Evolutionary conservation across 495 filamentous ascomycete genomes (phyloP), one percentile per base, ranked within the genome.

Genomic region (Rhypophila decipiens): DNA sequence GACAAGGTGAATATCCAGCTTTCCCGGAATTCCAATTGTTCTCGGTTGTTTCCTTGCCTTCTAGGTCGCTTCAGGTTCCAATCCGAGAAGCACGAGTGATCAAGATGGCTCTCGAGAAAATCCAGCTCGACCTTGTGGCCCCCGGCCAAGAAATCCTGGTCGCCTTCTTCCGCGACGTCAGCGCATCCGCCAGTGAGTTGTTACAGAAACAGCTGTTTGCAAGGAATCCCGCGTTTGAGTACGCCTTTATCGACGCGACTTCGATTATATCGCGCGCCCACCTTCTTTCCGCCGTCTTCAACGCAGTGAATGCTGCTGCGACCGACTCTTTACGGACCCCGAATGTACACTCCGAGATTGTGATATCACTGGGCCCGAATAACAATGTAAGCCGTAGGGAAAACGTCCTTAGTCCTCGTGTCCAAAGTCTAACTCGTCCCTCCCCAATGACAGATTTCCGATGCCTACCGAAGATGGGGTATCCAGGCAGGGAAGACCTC

Each of bases 261-360:
- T 74, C 80, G 62, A 80, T 90, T 20, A 51, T 65, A 17, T 89
- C 87, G 7, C 73, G 83, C 19, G 60, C 70, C 1, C 90, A 96
- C 56, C 65, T 83, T 27, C 72, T 91, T 24, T 82, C 87, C 3
- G 90, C 90, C 8, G 71, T 84, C 22, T 95, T 86, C 61, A 76
- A 84, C 56, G 88, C 90, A 5, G 69, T 88, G 40, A 88, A 84
- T 52, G 78, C 83, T 52, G 68, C 77, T 24, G 46, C 81, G 13
- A 60, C 54, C 35, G 69, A 69, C 0, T 77, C 80, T 19, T 67
- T 91, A 24, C 83, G 80, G 54, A 93, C 87, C 20, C 78, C 83
- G 29, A 97, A 96, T 59, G 83, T 96, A 10, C 93, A 97, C 56
- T 93, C 90, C 0, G 93, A 97, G 63, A 87, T 88, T 48, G 90